These are phyloP conservation scores for Drosera capensis DNA, from an alignment of 148 eudicot species.

Conservation along the genomic window DNA sequence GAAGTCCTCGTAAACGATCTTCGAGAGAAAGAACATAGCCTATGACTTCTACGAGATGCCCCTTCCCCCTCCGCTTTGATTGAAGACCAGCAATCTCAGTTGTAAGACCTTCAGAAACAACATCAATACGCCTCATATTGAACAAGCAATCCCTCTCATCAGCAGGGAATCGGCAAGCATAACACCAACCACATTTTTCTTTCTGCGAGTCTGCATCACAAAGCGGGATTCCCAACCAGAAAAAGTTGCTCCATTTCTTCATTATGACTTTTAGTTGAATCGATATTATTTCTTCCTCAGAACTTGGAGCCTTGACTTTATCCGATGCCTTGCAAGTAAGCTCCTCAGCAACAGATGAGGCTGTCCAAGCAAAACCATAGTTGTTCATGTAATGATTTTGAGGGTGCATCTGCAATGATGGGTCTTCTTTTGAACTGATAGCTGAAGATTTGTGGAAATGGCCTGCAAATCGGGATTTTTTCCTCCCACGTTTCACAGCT, in stretches of 20 bases:
- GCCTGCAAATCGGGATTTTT: slow-evolving; percentile 16
- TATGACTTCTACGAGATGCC: slow-evolving; percentile 56
- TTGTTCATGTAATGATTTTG: slow-evolving; percentile 31
- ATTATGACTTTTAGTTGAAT: slow-evolving; percentile 55
- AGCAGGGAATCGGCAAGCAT: slow-evolving; percentile 57
- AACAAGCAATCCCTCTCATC: slow-evolving; percentile 65
- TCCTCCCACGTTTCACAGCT: slow-evolving; percentile 18
- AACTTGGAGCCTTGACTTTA: slow-evolving; percentile 26
- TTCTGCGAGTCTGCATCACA: slow-evolving; percentile 25
- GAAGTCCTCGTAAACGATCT: slow-evolving; percentile 76
- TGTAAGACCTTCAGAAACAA: slow-evolving; percentile 29
- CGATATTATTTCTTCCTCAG: slow-evolving; percentile 53
- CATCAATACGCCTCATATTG: slow-evolving; percentile 16
- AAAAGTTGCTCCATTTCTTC: slow-evolving; percentile 37
- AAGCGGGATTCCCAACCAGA: slow-evolving; percentile 42
- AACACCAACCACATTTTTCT: slow-evolving; percentile 97
- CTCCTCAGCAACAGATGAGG: slow-evolving; percentile 53
- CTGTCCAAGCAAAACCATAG: slow-evolving; percentile 61
- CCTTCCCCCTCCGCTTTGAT: slow-evolving; percentile 24
- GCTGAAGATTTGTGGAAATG: slow-evolving; percentile 7
- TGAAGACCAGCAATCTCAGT: slow-evolving; percentile 26
- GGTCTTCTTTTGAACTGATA: slow-evolving; percentile 11
- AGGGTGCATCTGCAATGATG: slow-evolving; percentile 8
- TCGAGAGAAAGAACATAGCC: slow-evolving; percentile 56
- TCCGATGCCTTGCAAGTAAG: slow-evolving; percentile 41